Conservation (phyloP, 768 basidiomycete species). For the Phallus indusiatus region DNA sequence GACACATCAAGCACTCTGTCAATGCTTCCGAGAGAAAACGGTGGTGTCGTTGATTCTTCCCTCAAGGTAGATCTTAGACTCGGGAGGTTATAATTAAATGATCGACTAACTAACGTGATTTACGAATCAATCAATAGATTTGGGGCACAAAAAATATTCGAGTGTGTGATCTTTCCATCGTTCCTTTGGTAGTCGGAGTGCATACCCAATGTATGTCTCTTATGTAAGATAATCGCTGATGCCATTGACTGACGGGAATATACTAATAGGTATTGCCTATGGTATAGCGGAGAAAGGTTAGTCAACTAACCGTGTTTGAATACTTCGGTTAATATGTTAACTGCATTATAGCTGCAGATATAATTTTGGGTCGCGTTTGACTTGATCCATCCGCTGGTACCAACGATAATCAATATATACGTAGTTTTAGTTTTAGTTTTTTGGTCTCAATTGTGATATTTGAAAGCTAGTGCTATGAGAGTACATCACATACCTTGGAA, state of each 20-base stretch:
- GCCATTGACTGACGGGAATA: not conserved
- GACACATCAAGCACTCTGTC: slow-evolving; percentile 45
- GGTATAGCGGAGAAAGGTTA: not conserved
- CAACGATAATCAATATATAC: too few species aligned
- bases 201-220: not conserved
- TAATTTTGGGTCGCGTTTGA: not conserved
- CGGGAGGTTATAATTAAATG: too few species aligned
- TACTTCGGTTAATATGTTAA: not conserved
- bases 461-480: too few species aligned
- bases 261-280: not conserved
- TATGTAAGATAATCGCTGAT: not conserved
- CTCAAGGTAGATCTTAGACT: slow-evolving; percentile 36
- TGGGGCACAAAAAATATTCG: slow-evolving; percentile 52
- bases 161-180: slow-evolving; percentile 46
- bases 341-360: not conserved
- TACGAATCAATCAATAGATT: slow-evolving; percentile 15
- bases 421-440: too few species aligned
- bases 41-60: slow-evolving; percentile 51
- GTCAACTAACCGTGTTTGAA: not conserved
- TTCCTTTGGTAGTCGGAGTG: slow-evolving; percentile 32
- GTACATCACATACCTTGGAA: too few species aligned
- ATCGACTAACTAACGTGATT: not conserved
- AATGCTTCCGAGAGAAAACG: slow-evolving; percentile 52
- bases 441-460: too few species aligned
- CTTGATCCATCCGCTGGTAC: too few species aligned